Evolutionary conservation across 768 basidiomycete species (phyloP), one percentile per base, ranked within the genome.

Genomic region (Naganishia antarctica): DNA sequence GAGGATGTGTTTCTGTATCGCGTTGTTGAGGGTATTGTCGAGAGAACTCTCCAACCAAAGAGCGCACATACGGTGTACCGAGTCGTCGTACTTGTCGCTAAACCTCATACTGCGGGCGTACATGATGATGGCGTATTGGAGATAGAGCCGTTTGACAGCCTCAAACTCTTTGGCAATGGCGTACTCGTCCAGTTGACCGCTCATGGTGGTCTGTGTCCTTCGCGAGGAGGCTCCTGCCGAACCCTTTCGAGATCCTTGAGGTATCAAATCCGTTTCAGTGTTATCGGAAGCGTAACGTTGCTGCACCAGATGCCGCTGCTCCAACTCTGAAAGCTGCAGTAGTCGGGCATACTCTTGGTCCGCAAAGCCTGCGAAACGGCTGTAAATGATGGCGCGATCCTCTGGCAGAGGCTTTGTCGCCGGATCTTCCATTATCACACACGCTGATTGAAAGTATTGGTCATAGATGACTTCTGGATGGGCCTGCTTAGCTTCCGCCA

Each of bases 1-100:
- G 49, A 77, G 76, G 9, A 91, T 74, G 1, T 85, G 82, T 0
- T 68, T 45, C 40, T 79, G 69, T 74, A 86, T 67, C 51, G 78
- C 67, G 53, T 73, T 62, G 78, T 82, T 82, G 25, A 84, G 75
- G 47, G 78, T 74, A 47, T 73, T 76, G 66, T 86, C 83, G n/a
- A 70, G 64, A 68, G 91, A 88, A 71, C 91, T 90, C 0, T 87
- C 84, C 66, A 97, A 86, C 96, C 94, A 98, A 2, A 98, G 82
- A 1, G 93, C 92, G 68, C 85, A 87, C 29, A 99, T 81, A 12
- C 90, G 85, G 60, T 91, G 88, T 3, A 87, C 85, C 60, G 88
- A 85, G 61, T 86, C 85, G 72, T 98, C 90, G 66, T 84, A 87
- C 0, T 78, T 78, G 69, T 91, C 86, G 0, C 89, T 88, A 0